These are phyloP conservation scores for Paramecium pentaurelia DNA, from an alignment of 73 alveolate species.

Conservation along the genomic window DNA sequence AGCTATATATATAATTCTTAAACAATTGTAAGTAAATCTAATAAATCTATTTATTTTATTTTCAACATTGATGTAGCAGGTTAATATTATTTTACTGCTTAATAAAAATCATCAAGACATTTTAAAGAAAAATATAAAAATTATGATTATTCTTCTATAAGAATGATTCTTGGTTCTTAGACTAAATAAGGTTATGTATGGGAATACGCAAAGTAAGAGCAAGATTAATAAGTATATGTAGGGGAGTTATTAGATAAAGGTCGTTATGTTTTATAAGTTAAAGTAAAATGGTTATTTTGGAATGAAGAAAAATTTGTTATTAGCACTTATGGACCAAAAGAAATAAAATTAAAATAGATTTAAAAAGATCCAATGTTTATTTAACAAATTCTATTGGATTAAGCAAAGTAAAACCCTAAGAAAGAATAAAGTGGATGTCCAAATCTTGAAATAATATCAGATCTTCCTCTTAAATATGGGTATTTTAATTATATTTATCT, in stretches of 20 bases:
- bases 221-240: not conserved
- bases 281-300: conserved; percentile 27
- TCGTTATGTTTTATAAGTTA: not conserved
- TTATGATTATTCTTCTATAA: not conserved
- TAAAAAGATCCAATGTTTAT: not conserved
- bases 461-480: not conserved
- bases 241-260: conserved; percentile 41
- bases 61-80: not conserved
- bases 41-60: conserved; percentile 17
- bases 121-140: conserved; percentile 19
- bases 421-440: not conserved
- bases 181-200: not conserved
- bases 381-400: not conserved
- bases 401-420: not conserved
- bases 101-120: conserved; percentile 47
- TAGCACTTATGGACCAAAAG: conserved; percentile 37
- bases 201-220: not conserved
- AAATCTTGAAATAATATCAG: not conserved
- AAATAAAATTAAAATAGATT: not conserved
- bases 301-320: not conserved
- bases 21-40: not conserved
- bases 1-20: not conserved
- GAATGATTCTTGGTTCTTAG: not conserved
- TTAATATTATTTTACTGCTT: conserved; percentile 31
- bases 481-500: not conserved